Conservation (phyloP, 2,329 filamentous ascomycete genomes). For the Simplicillium aogashimaense region DNA sequence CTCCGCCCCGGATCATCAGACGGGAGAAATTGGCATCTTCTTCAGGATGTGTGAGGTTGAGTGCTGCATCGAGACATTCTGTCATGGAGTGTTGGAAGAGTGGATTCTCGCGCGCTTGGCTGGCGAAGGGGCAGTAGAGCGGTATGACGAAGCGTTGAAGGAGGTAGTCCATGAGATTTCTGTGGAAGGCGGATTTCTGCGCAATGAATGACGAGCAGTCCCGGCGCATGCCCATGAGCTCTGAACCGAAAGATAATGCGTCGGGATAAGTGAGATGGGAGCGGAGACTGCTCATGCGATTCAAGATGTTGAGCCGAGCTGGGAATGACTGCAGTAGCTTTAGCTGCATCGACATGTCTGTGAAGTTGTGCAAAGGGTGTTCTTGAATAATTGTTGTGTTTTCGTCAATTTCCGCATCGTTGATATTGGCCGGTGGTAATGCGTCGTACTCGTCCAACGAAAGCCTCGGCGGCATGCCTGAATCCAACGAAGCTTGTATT, state of each 20-base stretch:
- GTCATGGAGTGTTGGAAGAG: slow-evolving; percentile 39
- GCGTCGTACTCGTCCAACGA: slow-evolving; percentile 30
- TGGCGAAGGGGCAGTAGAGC: slow-evolving; percentile 39
- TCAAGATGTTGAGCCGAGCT: slow-evolving; percentile 1
- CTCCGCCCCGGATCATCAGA: slow-evolving; percentile 25
- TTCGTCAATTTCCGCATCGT: slow-evolving; percentile 17
- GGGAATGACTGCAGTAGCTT: slow-evolving; percentile 1
- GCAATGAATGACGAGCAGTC: slow-evolving; percentile 1
- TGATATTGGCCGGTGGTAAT: slow-evolving; percentile 22
- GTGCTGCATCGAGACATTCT: slow-evolving; percentile 31
- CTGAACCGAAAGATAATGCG: slow-evolving; percentile 1
- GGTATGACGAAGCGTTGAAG: slow-evolving; percentile 44
- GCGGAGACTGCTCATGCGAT: slow-evolving; percentile 1
- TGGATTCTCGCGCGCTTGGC: slow-evolving; percentile 29
- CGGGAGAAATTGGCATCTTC: slow-evolving; percentile 24
- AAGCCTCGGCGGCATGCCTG: slow-evolving; percentile 27
- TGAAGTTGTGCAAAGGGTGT: not conserved
- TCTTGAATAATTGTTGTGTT: not conserved
- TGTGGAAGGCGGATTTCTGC: slow-evolving; percentile 23
- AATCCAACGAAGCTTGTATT: slow-evolving; percentile 26
- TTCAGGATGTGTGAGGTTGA: slow-evolving; percentile 23
- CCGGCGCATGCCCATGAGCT: slow-evolving; percentile 1
- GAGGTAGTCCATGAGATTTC: slow-evolving; percentile 39
- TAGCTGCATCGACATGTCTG: slow-evolving; percentile 1
- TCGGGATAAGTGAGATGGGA: slow-evolving; percentile 2